Evolutionary conservation across 768 basidiomycete species (phyloP).

Genomic region (Lentinula guzmanii): DNA sequence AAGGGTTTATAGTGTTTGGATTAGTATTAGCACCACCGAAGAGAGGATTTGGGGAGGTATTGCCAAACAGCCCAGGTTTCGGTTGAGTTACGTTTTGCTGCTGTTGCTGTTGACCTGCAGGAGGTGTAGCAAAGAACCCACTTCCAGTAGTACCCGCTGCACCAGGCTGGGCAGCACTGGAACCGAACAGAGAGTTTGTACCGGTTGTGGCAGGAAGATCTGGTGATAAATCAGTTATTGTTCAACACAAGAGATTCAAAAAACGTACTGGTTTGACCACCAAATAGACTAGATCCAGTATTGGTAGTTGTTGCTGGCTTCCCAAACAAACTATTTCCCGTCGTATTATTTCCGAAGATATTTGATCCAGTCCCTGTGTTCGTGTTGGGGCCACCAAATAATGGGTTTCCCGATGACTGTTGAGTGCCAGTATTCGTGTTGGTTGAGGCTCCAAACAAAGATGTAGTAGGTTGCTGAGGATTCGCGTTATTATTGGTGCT

Average conservation of each 20-base stretch:
- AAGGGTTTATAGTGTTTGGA: neutral
- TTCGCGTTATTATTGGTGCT: neutral
- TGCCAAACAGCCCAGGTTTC: conserved; percentile 10
- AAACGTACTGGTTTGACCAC: conserved; percentile 11
- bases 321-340: conserved; percentile 22
- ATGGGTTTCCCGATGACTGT: neutral
- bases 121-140: conserved; percentile 7
- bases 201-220: conserved; percentile 14
- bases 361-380: conserved; percentile 3
- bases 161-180: conserved; percentile 9
- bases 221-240: conserved; percentile 18
- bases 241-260: neutral
- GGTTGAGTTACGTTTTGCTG: conserved; percentile 8
- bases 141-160: conserved; percentile 10
- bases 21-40: conserved; percentile 7
- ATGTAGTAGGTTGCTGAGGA: conserved; percentile 8
- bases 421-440: neutral
- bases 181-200: conserved; percentile 16
- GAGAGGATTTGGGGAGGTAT: conserved; percentile 14
- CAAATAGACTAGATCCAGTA: conserved; percentile 24
- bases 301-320: conserved; percentile 15
- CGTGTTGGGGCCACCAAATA: conserved; percentile 2
- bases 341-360: conserved; percentile 11
- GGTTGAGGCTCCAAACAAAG: conserved; percentile 7
- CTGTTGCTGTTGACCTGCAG: conserved; percentile 11